Evolutionary conservation across 331 rosid species (phyloP).

Genomic region (Quercus tomentella): DNA sequence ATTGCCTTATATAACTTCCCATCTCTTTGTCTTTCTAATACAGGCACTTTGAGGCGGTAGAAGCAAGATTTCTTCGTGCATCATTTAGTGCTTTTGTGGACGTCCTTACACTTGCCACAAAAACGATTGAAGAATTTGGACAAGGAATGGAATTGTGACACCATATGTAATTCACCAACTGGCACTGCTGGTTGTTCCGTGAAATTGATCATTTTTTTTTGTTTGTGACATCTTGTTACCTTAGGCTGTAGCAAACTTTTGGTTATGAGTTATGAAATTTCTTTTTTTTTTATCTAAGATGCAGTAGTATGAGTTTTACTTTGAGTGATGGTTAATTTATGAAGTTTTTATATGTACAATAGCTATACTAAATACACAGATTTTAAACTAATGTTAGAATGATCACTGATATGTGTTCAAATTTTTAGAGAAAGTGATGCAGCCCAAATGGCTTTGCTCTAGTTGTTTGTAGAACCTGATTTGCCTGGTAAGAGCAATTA

Average conservation of each 20-base stretch:
- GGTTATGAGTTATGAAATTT: not conserved
- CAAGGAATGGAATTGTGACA: slow-evolving; percentile 49
- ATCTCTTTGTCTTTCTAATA: not conserved
- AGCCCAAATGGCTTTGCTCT: not conserved
- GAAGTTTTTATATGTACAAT: not conserved
- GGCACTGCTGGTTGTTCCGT: slow-evolving; percentile 3
- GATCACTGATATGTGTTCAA: not conserved
- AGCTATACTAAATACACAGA: not conserved
- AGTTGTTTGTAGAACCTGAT: not conserved
- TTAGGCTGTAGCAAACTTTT: not conserved
- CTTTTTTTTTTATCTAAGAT: not conserved
- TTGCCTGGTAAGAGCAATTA: no score
- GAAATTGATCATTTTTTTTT: not conserved
- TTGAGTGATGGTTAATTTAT: not conserved
- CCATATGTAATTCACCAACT: slow-evolving; percentile 1
- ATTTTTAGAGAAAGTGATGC: not conserved
- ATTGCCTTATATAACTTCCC: not conserved
- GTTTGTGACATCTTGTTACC: not conserved
- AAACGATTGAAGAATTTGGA: slow-evolving; percentile 84
- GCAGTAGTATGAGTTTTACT: not conserved
- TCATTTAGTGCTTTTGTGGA: slow-evolving; percentile 80
- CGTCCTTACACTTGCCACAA: slow-evolving; percentile 67
- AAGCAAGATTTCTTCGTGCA: slow-evolving; percentile 93
- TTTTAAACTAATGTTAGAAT: no score
- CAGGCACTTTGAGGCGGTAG: slow-evolving; percentile 85